Conservation (phyloP, 2,329 filamentous ascomycete species). For the Ophiostoma quercus region DNA sequence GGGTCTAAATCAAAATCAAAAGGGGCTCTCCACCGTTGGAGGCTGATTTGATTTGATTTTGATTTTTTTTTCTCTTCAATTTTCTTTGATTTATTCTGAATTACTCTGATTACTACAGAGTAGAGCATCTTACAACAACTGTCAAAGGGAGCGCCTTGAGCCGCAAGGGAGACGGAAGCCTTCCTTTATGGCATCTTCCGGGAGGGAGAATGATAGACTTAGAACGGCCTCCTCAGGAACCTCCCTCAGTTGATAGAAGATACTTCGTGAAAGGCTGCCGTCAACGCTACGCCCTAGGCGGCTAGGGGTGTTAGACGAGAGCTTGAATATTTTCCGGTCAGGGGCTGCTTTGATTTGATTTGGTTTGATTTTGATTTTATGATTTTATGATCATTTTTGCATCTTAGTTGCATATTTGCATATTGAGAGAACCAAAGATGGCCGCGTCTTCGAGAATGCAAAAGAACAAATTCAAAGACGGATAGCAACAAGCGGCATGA, state of each 20-base stretch:
- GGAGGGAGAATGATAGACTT: neutral
- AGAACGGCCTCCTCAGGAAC: too few relatives aligned
- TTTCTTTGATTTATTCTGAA: too few relatives aligned
- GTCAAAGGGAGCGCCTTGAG: neutral
- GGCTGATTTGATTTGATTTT: neutral
- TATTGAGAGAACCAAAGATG: neutral
- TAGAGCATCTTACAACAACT: too few relatives aligned
- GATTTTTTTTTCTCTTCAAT: too few relatives aligned
- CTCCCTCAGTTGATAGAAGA: neutral
- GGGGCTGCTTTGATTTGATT: neutral
- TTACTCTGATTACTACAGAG: too few relatives aligned
- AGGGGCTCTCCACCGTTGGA: neutral
- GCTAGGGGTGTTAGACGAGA: neutral
- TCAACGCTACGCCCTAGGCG: conserved; percentile 8
- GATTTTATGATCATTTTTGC: too few relatives aligned
- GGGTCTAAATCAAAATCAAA: neutral
- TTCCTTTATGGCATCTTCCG: neutral
- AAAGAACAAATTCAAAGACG: neutral
- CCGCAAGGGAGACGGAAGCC: conserved; percentile 3
- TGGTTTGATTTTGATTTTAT: too few relatives aligned
- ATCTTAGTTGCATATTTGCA: too few relatives aligned
- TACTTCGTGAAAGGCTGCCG: neutral
- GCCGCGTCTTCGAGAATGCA: neutral
- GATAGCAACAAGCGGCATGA: neutral
- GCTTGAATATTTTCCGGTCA: conserved; percentile 1